These are phyloP conservation scores for Flaveria brownii DNA, from an alignment of 129 eudicot genomes.

Conservation along the genomic window DNA sequence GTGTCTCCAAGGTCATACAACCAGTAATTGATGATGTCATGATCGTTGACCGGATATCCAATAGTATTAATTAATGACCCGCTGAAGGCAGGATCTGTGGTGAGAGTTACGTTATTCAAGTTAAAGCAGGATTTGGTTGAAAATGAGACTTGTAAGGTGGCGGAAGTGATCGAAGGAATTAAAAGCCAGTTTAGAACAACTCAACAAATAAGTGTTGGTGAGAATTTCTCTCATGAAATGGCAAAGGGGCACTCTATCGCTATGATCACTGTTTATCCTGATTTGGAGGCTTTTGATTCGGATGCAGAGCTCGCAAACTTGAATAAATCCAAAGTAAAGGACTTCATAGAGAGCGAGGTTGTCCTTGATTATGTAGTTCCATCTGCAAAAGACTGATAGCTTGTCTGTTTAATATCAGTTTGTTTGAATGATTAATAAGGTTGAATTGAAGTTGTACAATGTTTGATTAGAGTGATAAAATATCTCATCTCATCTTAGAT, in stretches of 20 bases:
- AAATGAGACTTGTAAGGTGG: slow-evolving; percentile 35
- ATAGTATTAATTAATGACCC: not conserved
- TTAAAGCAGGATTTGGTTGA: slow-evolving; percentile 50
- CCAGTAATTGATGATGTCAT: slow-evolving; percentile 58
- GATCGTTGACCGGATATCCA: slow-evolving; percentile 63
- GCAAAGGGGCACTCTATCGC: slow-evolving; percentile 57
- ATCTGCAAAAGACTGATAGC: not conserved
- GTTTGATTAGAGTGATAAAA: not conserved
- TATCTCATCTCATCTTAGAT: not conserved
- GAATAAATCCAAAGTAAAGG: slow-evolving; percentile 60
- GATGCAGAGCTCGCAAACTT: slow-evolving; percentile 28
- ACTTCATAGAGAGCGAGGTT: slow-evolving; percentile 40
- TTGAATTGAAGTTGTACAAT: not conserved
- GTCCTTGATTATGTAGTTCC: slow-evolving; percentile 52
- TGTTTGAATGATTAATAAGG: not conserved
- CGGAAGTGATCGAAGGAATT: slow-evolving; percentile 43
- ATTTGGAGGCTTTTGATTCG: slow-evolving; percentile 43
- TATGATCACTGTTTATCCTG: slow-evolving; percentile 48
- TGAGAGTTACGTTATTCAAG: slow-evolving; percentile 52
- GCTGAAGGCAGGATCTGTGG: slow-evolving; percentile 45
- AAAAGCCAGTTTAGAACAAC: slow-evolving; percentile 36
- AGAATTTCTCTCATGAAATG: slow-evolving; percentile 53
- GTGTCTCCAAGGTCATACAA: slow-evolving; percentile 11
- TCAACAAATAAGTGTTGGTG: slow-evolving; percentile 53
- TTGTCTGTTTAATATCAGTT: not conserved